Evolutionary conservation across 1,284 basidiomycete genomes (phyloP).

Genomic region (Boletellus sp.): DNA sequence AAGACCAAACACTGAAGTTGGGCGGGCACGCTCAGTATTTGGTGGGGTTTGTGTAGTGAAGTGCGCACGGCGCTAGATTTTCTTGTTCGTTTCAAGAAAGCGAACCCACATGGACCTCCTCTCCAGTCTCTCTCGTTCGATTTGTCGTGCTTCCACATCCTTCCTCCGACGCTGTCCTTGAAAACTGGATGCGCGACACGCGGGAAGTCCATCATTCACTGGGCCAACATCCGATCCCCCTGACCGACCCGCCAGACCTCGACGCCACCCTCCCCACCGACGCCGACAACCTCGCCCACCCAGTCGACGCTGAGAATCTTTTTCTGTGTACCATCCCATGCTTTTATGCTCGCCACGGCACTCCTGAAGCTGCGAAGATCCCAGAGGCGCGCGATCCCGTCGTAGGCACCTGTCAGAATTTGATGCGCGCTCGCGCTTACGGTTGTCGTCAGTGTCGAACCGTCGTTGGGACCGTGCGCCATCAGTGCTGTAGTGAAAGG

Average conservation of each 20-base stretch:
- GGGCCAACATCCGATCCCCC: slow-evolving; percentile 14
- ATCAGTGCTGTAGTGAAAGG: slow-evolving; percentile 19
- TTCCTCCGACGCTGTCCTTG: too few relatives aligned
- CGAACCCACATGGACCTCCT: too few relatives aligned
- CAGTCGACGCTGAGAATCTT: slow-evolving; percentile 80
- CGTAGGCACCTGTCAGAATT: slow-evolving; percentile 78
- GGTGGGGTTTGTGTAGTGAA: too few relatives aligned
- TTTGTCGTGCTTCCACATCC: too few relatives aligned
- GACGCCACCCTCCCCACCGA: slow-evolving; percentile 82
- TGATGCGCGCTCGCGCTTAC: slow-evolving; percentile 34
- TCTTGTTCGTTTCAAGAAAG: too few relatives aligned
- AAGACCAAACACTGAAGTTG: too few relatives aligned
- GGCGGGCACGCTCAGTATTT: too few relatives aligned
- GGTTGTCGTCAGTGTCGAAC: not conserved
- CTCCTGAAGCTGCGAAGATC: slow-evolving; percentile 71
- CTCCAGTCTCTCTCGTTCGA: too few relatives aligned
- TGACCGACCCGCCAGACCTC: slow-evolving; percentile 69
- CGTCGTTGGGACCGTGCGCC: not conserved
- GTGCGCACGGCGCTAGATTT: too few relatives aligned
- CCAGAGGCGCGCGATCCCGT: slow-evolving; percentile 83
- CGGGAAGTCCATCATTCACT: not conserved
- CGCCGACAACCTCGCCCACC: slow-evolving; percentile 65
- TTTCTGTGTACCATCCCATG: slow-evolving; percentile 46
- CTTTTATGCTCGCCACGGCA: slow-evolving; percentile 65
- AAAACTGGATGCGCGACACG: too few relatives aligned